Percentiles rank a stretch among this genome's conserved stretches.
Conservation (phyloP, 371 early-diverging fungal genomes). For the Massospora cicadina region DNA sequence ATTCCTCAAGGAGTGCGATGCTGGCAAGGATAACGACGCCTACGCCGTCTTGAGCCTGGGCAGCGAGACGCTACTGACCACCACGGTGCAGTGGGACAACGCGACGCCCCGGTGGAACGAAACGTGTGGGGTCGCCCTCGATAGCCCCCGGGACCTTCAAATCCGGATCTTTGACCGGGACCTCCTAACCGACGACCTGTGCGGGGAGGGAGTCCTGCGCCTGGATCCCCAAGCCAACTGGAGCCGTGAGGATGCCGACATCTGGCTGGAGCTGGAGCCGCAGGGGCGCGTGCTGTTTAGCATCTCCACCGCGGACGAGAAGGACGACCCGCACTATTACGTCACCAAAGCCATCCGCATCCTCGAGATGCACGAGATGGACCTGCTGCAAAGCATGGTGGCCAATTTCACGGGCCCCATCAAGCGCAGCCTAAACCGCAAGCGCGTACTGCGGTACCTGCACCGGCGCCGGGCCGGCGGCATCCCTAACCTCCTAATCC, state of each 20-base stretch:
- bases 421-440: slow-evolving; percentile 5
- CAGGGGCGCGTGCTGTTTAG: slow-evolving; percentile 64
- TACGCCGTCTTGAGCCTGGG: slow-evolving; percentile 49
- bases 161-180: slow-evolving; percentile 60
- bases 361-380: slow-evolving; percentile 18
- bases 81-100: slow-evolving; percentile 44
- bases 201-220: slow-evolving; percentile 44
- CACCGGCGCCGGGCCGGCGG: slow-evolving; percentile 12
- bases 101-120: slow-evolving; percentile 87
- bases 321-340: slow-evolving; percentile 84
- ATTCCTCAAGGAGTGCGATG: slow-evolving; percentile 25
- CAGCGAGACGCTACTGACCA: slow-evolving; percentile 30
- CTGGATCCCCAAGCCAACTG: slow-evolving; percentile 36
- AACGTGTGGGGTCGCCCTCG: slow-evolving; percentile 55
- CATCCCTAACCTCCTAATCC: slow-evolving; percentile 14
- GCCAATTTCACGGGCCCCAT: slow-evolving; percentile 2
- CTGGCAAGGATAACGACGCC: slow-evolving; percentile 44
- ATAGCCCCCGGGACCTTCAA: slow-evolving; percentile 33
- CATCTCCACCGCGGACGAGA: slow-evolving; percentile 77
- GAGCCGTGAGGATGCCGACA: slow-evolving; percentile 60
- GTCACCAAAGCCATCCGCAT: slow-evolving; percentile 65
- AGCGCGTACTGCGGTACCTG: background rate
- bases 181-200: slow-evolving; percentile 61
- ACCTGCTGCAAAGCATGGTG: background rate
- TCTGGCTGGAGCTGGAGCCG: slow-evolving; percentile 65